Conservation (phyloP, 192 early-diverging fungal species). For the Coemansia sp. region DNA sequence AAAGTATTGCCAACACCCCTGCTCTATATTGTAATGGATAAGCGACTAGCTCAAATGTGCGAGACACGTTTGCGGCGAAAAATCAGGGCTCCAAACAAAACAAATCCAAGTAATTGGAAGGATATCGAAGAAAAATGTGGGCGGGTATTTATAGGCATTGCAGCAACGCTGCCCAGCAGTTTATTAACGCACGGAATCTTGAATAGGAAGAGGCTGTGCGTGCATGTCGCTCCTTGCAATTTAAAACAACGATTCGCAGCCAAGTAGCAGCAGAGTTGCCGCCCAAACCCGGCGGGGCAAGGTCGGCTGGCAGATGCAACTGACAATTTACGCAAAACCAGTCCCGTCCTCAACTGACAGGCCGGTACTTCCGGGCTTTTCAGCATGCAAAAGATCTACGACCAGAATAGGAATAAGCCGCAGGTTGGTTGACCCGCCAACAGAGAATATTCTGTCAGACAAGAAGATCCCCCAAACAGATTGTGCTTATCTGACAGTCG, state of each 20-base stretch:
- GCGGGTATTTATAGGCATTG: background rate
- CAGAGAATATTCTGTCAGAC: background rate
- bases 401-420: background rate
- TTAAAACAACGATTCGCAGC: background rate
- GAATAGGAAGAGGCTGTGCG: background rate
- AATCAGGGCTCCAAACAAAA: too few species aligned
- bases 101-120: too few species aligned
- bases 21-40: too few species aligned
- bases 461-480: background rate
- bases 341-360: background rate
- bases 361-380: background rate
- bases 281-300: background rate
- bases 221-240: background rate
- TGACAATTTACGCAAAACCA: conserved; percentile 4
- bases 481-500: background rate
- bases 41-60: too few species aligned
- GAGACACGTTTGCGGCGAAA: too few species aligned
- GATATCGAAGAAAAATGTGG: background rate
- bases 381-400: background rate
- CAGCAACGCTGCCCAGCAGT: background rate
- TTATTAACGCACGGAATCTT: background rate
- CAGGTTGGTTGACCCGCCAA: background rate
- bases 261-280: background rate
- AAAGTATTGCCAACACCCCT: background rate
- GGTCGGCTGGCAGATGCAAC: conserved; percentile 1